Base-by-base conservation (phyloP, 2,329 filamentous ascomycete species). In the Zopfia rhizophila region DNA sequence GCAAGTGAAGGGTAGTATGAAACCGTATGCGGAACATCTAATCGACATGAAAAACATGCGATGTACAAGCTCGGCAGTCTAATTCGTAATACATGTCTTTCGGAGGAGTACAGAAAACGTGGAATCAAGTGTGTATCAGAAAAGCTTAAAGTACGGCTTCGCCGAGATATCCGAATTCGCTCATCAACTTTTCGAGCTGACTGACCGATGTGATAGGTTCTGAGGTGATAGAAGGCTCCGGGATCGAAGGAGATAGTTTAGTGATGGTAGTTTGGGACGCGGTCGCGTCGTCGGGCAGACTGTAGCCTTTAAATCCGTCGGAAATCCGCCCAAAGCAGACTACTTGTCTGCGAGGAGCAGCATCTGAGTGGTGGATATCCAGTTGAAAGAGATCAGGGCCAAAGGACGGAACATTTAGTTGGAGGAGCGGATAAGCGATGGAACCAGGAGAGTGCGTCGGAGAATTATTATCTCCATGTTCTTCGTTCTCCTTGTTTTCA, bases 81-180 rank as follows among this genome's bases (percentile, higher is more conserved):
- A 27, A n/a, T 27, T 27, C 24, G n/a, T 27, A 27, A 27, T 27
- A 27, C 24, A 27, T 27, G 24, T 27, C n/a, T 27, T n/a, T n/a
- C n/a, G n/a, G 24, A 27, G 24, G 8, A 27, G n/a, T 27, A 14
- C 29, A 17, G 29, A 27, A 27, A 27, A 27, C n/a, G 24, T n/a
- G 24, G 24, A 27, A 27, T 8, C 8, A 27, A 27, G 14, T 32
- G 29, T 32, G 8, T 32, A 17, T 7, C 29, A n/a, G 14, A 18
- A 18, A 24, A 11, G 33, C 22, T 60, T 29, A 69, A 4, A 61
- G 38, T 18, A 71, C 68, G 5, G 61, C 51, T 11, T 66, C 66
- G 4, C 66, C 60, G 2, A 71, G 47, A 19, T 69, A 71, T 0
- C 51, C 58, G 44, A 71, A 71, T n/a, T 70, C 68, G 27, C 58